phyloP scores from a whole-genome alignment of 768 basidiomycete species.

The Auricularia sp. region DNA sequence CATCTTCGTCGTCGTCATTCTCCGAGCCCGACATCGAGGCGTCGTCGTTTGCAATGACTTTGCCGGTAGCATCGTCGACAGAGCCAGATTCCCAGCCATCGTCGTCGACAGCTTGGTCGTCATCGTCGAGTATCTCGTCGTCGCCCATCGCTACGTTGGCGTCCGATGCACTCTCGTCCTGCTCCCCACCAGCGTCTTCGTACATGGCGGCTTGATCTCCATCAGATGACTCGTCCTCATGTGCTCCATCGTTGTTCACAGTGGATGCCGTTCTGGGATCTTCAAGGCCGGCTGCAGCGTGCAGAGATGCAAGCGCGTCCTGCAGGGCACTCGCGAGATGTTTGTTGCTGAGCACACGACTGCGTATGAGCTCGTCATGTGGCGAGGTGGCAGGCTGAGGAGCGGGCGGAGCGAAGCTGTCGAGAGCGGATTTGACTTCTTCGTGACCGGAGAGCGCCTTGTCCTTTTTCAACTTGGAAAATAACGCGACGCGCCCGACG shows the following conservation, averaged over 20 bases:
- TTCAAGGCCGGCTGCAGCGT: background rate
- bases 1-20: conserved; percentile 11
- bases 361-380: conserved; percentile 41
- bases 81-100: conserved; percentile 36
- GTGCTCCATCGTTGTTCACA: conserved; percentile 13
- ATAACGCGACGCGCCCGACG: conserved; percentile 55
- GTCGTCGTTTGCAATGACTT: background rate
- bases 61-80: conserved; percentile 17
- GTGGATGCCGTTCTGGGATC: conserved; percentile 10
- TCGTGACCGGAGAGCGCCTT: conserved; percentile 40
- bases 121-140: background rate
- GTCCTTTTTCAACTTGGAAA: conserved; percentile 67
- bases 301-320: conserved; percentile 29
- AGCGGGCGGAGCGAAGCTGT: conserved; percentile 9
- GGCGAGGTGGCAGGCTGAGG: conserved; percentile 7
- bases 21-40: conserved; percentile 7
- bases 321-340: conserved; percentile 50
- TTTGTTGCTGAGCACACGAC: conserved; percentile 68
- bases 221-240: background rate
- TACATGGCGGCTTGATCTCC: background rate
- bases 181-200: background rate
- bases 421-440: conserved; percentile 35
- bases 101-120: conserved; percentile 15
- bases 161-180: background rate
- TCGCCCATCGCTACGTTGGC: conserved; percentile 3